Evolutionary conservation across 1,284 basidiomycete genomes (phyloP).

Genomic region (Fomitopsis palustris): DNA sequence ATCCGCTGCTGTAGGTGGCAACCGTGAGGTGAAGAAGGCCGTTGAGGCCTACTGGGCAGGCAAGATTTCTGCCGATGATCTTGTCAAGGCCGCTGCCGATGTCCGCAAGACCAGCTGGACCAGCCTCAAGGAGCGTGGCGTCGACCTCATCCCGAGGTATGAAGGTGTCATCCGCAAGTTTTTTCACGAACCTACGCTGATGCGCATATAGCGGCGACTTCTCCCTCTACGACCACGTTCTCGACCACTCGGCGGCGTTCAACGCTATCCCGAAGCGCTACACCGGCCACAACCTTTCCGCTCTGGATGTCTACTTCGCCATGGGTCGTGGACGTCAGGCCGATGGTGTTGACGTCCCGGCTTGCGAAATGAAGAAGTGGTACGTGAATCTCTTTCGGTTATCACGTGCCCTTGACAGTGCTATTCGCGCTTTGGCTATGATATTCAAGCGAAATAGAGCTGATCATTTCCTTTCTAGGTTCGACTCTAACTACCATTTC

Average conservation of each 20-base stretch:
- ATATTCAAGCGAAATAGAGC: conserved; percentile 6
- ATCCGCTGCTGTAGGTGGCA: conserved; percentile 59
- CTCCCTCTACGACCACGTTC: conserved; percentile 97
- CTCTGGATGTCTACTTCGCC: conserved; percentile 96
- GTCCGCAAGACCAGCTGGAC: conserved; percentile 92
- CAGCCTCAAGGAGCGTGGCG: conserved; percentile 83
- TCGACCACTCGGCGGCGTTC: conserved; percentile 96
- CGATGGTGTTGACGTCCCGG: conserved; percentile 92
- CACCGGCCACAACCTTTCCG: conserved; percentile 80
- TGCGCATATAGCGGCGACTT: conserved; percentile 80
- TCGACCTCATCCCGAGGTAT: conserved; percentile 91
- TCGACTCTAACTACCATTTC: conserved; percentile 99
- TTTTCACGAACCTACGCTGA: neutral
- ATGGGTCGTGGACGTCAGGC: conserved; percentile 99
- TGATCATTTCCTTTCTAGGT: conserved; percentile 51
- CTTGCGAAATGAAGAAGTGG: conserved; percentile 99
- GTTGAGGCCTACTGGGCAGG: conserved; percentile 98
- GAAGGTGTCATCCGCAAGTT: conserved; percentile 14
- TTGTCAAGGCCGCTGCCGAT: conserved; percentile 86
- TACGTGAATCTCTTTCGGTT: conserved; percentile 32
- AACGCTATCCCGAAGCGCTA: conserved; percentile 98
- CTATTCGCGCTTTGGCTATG: neutral
- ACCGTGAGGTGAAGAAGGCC: conserved; percentile 99
- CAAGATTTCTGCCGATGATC: conserved; percentile 87
- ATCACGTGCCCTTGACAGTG: neutral